Conservation (phyloP, 768 basidiomycete genomes). For the Boletus rubropictus region DNA sequence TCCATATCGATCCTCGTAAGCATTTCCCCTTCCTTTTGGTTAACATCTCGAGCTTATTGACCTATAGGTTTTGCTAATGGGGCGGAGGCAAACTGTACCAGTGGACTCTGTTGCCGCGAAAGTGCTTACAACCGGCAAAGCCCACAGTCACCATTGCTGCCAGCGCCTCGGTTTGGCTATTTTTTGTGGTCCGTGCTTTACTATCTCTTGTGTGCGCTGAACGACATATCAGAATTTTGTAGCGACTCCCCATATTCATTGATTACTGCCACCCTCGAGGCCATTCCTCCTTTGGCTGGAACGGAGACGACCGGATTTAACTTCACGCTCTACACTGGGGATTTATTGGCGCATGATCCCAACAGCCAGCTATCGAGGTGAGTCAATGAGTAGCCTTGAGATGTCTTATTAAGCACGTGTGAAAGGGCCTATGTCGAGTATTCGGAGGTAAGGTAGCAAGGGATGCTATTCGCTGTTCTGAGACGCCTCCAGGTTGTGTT, state of each 20-base stretch:
- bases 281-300: conserved; percentile 61
- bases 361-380: conserved; percentile 59
- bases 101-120: conserved; percentile 58
- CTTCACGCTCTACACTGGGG: conserved; percentile 67
- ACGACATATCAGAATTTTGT: neutral
- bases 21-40: neutral
- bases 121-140: conserved; percentile 46
- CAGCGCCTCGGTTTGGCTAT: conserved; percentile 66
- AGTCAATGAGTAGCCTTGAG: conserved; percentile 8
- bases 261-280: conserved; percentile 52
- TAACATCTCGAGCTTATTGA: neutral
- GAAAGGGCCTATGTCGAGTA: conserved; percentile 54
- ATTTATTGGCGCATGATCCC: conserved; percentile 67
- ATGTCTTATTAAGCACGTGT: neutral
- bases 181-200: conserved; percentile 44
- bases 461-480: conserved; percentile 1
- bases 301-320: conserved; percentile 57
- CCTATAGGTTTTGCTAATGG: conserved; percentile 58
- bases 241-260: conserved; percentile 65
- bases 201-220: neutral
- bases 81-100: conserved; percentile 67
- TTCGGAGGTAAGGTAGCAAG: conserved; percentile 43
- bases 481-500: conserved; percentile 44
- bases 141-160: conserved; percentile 44
- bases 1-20: conserved; percentile 70